Evolutionary conservation across 306 rosid species (phyloP).

Genomic region (Vigna trinervia): DNA sequence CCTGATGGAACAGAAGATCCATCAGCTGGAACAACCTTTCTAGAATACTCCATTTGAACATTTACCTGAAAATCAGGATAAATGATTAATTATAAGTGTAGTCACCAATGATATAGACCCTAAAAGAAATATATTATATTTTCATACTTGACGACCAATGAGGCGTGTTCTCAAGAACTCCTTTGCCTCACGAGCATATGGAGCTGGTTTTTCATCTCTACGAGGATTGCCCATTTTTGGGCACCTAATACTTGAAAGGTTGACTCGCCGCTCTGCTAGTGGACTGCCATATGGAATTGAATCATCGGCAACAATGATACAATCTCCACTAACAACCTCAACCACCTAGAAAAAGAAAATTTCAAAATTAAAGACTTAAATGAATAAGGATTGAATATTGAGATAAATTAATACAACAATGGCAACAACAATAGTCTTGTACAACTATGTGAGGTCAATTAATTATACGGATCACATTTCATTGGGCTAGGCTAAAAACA

Average conservation of each 20-base stretch:
- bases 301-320: constrained; percentile 83
- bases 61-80: constrained; percentile 57
- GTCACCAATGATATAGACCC: constrained; percentile 10
- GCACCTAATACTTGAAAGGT: constrained; percentile 88
- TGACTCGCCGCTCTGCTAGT: constrained; percentile 79
- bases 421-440: neutral
- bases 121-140: constrained; percentile 1
- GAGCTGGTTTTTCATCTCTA: constrained; percentile 84
- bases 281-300: constrained; percentile 78
- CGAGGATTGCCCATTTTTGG: constrained; percentile 92
- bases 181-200: constrained; percentile 93
- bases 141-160: constrained; percentile 76
- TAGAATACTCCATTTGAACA: constrained; percentile 88
- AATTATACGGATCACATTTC: neutral
- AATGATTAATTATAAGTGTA: neutral
- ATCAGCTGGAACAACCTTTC: constrained; percentile 63
- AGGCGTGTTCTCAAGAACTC: constrained; percentile 87
- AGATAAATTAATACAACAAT: neutral
- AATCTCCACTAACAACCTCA: constrained; percentile 92
- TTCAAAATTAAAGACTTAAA: neutral
- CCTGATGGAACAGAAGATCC: constrained; percentile 61
- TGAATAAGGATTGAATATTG: constrained; percentile 14
- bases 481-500: neutral
- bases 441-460: neutral
- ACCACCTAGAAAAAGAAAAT: constrained; percentile 64